Evolutionary conservation across 345 rosid genomes (phyloP).

Genomic region (Ceriops tagal): DNA sequence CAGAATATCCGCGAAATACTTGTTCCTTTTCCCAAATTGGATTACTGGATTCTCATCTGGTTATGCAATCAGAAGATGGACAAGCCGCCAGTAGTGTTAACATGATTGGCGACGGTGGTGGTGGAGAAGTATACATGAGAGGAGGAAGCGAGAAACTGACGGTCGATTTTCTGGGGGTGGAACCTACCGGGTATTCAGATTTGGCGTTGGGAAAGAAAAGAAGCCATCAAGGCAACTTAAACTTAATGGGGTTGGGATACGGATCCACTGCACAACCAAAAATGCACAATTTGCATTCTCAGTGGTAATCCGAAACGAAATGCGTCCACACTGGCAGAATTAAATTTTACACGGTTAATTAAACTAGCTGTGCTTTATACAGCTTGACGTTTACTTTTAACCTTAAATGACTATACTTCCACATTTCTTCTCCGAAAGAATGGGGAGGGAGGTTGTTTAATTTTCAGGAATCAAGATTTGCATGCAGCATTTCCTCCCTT

Average conservation of each 20-base stretch:
- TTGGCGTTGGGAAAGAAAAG: constrained; percentile 19
- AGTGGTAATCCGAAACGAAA: constrained; percentile 22
- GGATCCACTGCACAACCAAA: constrained; percentile 19
- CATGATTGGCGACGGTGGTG: not conserved
- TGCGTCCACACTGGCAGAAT: too few relatives aligned
- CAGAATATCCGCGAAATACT: constrained; percentile 9
- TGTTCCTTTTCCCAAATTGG: constrained; percentile 13
- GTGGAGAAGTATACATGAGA: constrained; percentile 20
- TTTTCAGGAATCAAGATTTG: too few relatives aligned
- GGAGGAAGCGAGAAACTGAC: constrained; percentile 37
- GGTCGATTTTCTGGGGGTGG: constrained; percentile 50
- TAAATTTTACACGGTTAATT: too few relatives aligned
- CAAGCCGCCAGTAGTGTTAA: not conserved
- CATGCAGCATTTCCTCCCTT: too few relatives aligned
- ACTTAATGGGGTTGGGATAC: constrained; percentile 21
- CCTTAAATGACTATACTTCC: too few relatives aligned
- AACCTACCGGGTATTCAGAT: constrained; percentile 24
- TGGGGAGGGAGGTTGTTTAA: too few relatives aligned
- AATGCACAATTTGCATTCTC: constrained; percentile 32
- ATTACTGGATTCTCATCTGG: constrained; percentile 20
- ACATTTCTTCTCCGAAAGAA: too few relatives aligned
- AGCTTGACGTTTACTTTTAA: too few relatives aligned
- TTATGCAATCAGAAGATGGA: constrained; percentile 18
- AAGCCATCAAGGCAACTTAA: constrained; percentile 20
- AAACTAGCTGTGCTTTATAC: too few relatives aligned